Percentiles rank a stretch among this genome's conserved stretches.
These are phyloP conservation scores for Pyrus betulifolia DNA, from an alignment of 306 rosid species.

Conservation along the genomic window DNA sequence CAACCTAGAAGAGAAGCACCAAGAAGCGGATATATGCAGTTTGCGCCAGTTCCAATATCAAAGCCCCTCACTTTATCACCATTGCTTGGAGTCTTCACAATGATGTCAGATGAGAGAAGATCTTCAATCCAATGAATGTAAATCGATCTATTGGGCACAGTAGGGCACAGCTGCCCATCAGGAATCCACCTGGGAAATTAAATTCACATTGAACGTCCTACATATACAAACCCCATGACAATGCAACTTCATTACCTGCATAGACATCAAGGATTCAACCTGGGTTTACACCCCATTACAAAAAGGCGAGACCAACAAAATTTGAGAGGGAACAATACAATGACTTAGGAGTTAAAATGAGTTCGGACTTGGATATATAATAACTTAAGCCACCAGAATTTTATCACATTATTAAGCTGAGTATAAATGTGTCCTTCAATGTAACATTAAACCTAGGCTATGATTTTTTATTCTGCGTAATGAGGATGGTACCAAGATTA, in stretches of 20 bases:
- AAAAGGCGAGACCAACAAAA: too few relatives aligned
- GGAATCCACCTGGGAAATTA: slow-evolving; percentile 79
- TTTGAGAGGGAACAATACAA: background rate
- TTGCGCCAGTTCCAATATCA: slow-evolving; percentile 94
- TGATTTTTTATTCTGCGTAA: background rate
- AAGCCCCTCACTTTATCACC: slow-evolving; percentile 57
- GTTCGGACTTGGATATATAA: background rate
- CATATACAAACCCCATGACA: slow-evolving; percentile 1
- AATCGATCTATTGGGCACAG: slow-evolving; percentile 85
- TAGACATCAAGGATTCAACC: background rate
- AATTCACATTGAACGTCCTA: background rate
- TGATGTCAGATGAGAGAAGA: slow-evolving; percentile 59
- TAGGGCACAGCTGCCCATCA: slow-evolving; percentile 89
- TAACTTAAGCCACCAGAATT: background rate
- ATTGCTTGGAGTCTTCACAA: slow-evolving; percentile 24
- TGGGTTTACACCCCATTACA: too few relatives aligned
- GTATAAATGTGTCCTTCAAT: background rate
- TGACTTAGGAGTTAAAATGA: background rate
- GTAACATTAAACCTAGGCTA: background rate
- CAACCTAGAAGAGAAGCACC: slow-evolving; percentile 82
- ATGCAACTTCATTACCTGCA: background rate
- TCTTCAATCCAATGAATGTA: slow-evolving; percentile 88
- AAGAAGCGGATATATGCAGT: slow-evolving; percentile 91
- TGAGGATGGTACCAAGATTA: background rate
- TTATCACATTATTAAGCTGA: background rate